Evolutionary conservation across 2,329 filamentous ascomycete species (phyloP).

Genomic region (Lasiodiplodia gonubiensis): DNA sequence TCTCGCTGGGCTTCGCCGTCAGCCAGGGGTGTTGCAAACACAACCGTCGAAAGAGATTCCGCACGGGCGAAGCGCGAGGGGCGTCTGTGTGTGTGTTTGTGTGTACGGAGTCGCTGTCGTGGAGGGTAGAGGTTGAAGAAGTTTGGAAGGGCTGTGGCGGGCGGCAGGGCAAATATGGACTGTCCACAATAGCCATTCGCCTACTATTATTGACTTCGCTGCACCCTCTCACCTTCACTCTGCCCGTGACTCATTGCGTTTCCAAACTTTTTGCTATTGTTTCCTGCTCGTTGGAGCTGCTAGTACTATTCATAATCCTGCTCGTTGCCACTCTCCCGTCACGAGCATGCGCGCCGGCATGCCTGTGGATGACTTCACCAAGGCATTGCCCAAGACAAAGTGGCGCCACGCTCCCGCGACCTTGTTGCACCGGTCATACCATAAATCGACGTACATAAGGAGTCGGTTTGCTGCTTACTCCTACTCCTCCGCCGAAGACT

Average conservation of each 20-base stretch:
- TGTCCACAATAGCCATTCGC: slow-evolving; percentile 11
- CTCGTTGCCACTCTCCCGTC: slow-evolving; percentile 4
- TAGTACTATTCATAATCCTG: slow-evolving; percentile 23
- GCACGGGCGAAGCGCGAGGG: background rate
- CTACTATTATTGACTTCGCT: slow-evolving; percentile 20
- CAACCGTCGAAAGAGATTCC: background rate
- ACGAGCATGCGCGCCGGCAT: slow-evolving; percentile 11
- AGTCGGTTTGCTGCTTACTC: background rate
- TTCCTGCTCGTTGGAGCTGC: slow-evolving; percentile 11
- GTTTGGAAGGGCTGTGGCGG: slow-evolving; percentile 2
- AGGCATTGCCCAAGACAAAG: slow-evolving; percentile 4
- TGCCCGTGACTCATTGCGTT: background rate
- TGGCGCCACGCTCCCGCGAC: background rate
- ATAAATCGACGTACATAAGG: background rate
- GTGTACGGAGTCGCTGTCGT: background rate
- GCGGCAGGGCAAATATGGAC: slow-evolving; percentile 8
- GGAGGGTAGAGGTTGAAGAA: slow-evolving; percentile 10
- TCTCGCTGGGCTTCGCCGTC: background rate
- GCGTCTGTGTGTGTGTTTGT: background rate
- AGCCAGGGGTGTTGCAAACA: background rate
- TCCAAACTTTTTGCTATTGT: slow-evolving; percentile 27
- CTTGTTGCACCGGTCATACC: background rate
- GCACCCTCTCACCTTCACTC: background rate
- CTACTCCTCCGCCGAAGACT: slow-evolving; percentile 47
- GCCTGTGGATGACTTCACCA: background rate